Conservation (phyloP, 2,329 filamentous ascomycete genomes). For the Saccharata proteae region DNA sequence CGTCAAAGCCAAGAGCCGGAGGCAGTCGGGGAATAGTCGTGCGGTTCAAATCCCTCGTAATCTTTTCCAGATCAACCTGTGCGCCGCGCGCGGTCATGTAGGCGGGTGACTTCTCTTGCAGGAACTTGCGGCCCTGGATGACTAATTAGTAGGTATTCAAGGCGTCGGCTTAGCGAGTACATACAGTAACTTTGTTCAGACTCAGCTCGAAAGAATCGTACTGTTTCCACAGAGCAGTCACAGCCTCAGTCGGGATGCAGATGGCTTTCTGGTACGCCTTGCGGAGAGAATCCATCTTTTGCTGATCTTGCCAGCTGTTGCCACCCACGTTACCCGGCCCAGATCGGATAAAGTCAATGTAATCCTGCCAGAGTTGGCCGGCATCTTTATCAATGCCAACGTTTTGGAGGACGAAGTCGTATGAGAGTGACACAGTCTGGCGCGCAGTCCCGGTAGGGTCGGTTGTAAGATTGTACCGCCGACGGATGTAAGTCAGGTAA, state of each 20-base stretch:
- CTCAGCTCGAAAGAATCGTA: conserved; percentile 95
- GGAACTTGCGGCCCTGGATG: conserved; percentile 71
- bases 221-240: conserved; percentile 87
- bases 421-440: conserved; percentile 69
- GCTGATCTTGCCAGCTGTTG: conserved; percentile 85
- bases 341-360: conserved; percentile 83
- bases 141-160: conserved; percentile 11
- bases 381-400: conserved; percentile 88
- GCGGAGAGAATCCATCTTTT: conserved; percentile 90
- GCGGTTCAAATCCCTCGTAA: conserved; percentile 63
- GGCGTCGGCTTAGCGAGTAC: conserved; percentile 13
- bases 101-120: conserved; percentile 81
- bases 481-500: conserved; percentile 90
- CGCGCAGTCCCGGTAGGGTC: conserved; percentile 69
- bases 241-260: conserved; percentile 68
- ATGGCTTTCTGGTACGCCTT: conserved; percentile 90
- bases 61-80: conserved; percentile 80
- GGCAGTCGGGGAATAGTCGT: conserved; percentile 71
- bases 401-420: conserved; percentile 82
- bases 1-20: conserved; percentile 74
- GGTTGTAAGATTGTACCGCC: conserved; percentile 73
- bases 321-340: conserved; percentile 79
- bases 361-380: conserved; percentile 84
- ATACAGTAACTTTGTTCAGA: conserved; percentile 80
- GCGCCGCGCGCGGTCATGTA: conserved; percentile 96